These are phyloP conservation scores for Aureobasidium sp. DNA, from an alignment of 2,329 filamentous ascomycete species.

Conservation along the genomic window DNA sequence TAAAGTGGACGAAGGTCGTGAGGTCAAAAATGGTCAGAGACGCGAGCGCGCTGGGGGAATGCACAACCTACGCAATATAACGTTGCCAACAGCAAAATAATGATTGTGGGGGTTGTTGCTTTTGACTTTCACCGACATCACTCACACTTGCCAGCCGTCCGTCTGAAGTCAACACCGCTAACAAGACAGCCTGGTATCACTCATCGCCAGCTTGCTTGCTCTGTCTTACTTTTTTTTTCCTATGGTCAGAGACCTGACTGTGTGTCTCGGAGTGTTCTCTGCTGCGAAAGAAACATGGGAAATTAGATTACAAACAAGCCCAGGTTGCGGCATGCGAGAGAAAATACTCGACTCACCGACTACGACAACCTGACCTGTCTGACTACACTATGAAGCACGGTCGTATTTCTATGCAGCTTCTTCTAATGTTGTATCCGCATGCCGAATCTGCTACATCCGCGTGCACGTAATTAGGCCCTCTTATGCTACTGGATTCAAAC, in stretches of 20 bases:
- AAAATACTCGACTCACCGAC: not conserved
- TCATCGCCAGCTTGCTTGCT: not conserved
- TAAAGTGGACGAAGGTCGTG: conserved; percentile 8
- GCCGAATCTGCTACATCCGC: not conserved
- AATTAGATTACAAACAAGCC: conserved; percentile 3
- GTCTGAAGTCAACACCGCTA: not conserved
- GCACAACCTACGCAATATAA: not conserved
- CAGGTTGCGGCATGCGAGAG: conserved; percentile 8
- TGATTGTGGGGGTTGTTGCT: not conserved
- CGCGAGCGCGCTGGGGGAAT: conserved; percentile 4
- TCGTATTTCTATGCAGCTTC: not conserved
- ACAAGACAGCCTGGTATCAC: not conserved
- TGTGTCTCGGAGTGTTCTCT: not conserved
- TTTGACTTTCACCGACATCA: conserved; percentile 7
- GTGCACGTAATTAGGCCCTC: not conserved
- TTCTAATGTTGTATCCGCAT: not conserved
- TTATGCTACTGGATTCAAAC: not conserved
- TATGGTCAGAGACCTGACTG: too few species aligned
- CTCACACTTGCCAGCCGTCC: not conserved
- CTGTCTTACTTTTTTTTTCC: not conserved
- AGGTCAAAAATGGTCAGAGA: conserved; percentile 8
- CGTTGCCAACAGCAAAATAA: not conserved
- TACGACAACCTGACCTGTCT: not conserved
- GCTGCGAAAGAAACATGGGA: not conserved
- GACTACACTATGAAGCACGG: not conserved